Evolutionary conservation across 495 filamentous ascomycete species (phyloP), one percentile per base, ranked within the genome.

Genomic region (Penicillium simplicissimum): DNA sequence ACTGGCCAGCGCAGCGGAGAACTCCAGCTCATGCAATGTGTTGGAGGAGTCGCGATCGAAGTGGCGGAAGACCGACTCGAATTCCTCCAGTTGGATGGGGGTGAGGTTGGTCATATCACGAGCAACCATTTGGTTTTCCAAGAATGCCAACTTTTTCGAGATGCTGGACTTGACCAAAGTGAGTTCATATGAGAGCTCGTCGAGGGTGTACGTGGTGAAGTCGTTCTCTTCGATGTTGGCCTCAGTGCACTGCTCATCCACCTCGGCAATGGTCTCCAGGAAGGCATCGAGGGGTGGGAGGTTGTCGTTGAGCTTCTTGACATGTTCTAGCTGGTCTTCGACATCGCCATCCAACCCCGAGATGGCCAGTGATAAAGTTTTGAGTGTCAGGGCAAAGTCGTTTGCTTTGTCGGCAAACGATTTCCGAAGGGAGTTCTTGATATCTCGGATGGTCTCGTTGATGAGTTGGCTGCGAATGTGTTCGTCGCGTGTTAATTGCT

Each of bases 171-270:
- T 91, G 33, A 97, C 95, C 5, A 98, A 83, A 7, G 90, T 90
- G 38, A 97, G 82, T 72, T 98, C 95, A 81, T 98, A 98, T 48
- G 86, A 87, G 19, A 98, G 84, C 72, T 98, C 95, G 71, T 98
- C 95, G 68, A 97, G 91, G 11, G 92, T 96, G 77, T 97, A 97
- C 3, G 94, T 97, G 6, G 95, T 98, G 76, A 94, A 97, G 75
- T 98, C 95, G 74, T 98, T 98, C 71, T 98, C 95, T 74, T 98
- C 95, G 48, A 97, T 96, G 73, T 98, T 98, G 47, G 95, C 95
- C 79, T 98, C 93, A 43, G 86, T 85, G 71, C 96, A 98, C 75
- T 96, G 92, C 65, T 85, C 83, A 66, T 96, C 92, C 31, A 97
- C 80, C 11, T 84, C 86, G 4, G 85, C 89, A 65, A 98, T 94